Evolutionary conservation across 2,329 filamentous ascomycete genomes (phyloP).

Genomic region (Colletotrichum eleusines): DNA sequence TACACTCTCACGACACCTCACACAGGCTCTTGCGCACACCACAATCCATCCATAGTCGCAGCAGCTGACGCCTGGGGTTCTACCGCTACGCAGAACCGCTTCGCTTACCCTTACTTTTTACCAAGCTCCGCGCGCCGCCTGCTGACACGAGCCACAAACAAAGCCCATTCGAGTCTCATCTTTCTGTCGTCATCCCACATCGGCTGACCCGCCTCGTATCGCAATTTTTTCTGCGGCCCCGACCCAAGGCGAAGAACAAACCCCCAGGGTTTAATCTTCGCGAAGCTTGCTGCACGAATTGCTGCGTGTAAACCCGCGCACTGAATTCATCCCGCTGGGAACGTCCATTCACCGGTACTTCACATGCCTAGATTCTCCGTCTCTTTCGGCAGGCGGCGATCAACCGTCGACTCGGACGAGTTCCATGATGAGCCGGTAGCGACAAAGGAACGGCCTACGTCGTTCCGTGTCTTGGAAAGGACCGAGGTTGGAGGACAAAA

Average conservation of each 20-base stretch:
- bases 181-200: conserved; percentile 41
- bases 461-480: conserved; percentile 71
- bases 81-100: conserved; percentile 29
- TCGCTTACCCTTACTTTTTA: conserved; percentile 25
- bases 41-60: conserved; percentile 6
- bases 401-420: conserved; percentile 66
- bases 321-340: conserved; percentile 28
- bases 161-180: conserved; percentile 38
- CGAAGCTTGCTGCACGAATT: conserved; percentile 6
- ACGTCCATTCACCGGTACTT: conserved; percentile 48
- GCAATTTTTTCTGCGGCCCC: conserved; percentile 16
- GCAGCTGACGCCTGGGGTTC: conserved; percentile 25
- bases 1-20: conserved; percentile 13
- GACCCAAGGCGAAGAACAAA: conserved; percentile 24
- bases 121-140: conserved; percentile 32
- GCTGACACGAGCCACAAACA: conserved; percentile 41
- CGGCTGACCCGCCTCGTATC: conserved; percentile 41
- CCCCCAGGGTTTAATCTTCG: conserved; percentile 16
- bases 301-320: conserved; percentile 23
- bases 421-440: conserved; percentile 63
- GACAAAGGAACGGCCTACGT: conserved; percentile 53
- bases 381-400: conserved; percentile 71
- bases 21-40: conserved; percentile 5
- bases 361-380: conserved; percentile 74
- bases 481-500: conserved; percentile 59